Base-by-base conservation (phyloP, 345 rosid genomes). In the Eucalyptus viminalis region DNA sequence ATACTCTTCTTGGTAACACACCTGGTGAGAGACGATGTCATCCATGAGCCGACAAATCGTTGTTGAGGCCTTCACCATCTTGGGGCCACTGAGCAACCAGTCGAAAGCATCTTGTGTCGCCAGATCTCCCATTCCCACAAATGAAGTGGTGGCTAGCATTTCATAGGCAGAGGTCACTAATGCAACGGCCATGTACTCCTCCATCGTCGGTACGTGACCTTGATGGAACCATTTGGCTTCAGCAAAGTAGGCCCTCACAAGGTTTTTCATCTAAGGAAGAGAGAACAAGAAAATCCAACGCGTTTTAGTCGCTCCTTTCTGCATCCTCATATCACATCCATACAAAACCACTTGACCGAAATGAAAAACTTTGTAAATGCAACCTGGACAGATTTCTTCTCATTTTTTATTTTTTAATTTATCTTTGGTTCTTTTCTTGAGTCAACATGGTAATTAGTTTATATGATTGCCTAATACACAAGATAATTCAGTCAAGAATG, bases 171-270 rank as follows among this genome's bases (percentile, higher is more conserved):
- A 37, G 8, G 80, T 88, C 22, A 87, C 88, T 15, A 81, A 19
- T 49, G 92, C 91, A 87, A 88, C 72, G 11, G 86, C 80, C 58
- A 90, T 81, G 50, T 92, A 92, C 65, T 92, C 93, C 34, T 93
- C 89, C 29, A 91, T 44, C 10, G 91, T 89, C 43, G 94, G 95
- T 14, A 65, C 49, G 29, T 72, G 54, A 5, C 60, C 60, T 17
- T 81, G 81, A 49, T 62, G 88, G 80, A 81, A 87, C 92, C 95
- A 91, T 87, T 87, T 91, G 27, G 90, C 90, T 91, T 93, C 93
- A 54, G 62, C 44, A 15, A 87, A 80, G 72, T 91, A 93, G 19
- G 87, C 60, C 54, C 69, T 89, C 29, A 80, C 89, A 24, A 58
- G 89, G 24, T n/a, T 49, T 83, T 89, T 91, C 93, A 93, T 90